phyloP scores from a whole-genome alignment of 2,329 filamentous ascomycete species.

The Monosporascus ibericus region DNA sequence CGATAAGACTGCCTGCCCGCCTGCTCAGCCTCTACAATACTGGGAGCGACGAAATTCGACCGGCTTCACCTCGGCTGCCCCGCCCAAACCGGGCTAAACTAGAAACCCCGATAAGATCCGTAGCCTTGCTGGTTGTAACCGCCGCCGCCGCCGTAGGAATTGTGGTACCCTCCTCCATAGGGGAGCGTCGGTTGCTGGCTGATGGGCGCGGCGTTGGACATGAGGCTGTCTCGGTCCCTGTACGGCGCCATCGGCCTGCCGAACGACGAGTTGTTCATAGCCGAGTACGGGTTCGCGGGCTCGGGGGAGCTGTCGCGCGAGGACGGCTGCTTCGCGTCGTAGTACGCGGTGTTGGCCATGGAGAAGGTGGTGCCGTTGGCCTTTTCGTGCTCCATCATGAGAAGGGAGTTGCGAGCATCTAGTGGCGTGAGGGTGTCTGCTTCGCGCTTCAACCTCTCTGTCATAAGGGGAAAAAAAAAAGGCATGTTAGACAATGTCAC shows the following conservation, averaged over 20 bases:
- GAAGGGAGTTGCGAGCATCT: slow-evolving; percentile 79
- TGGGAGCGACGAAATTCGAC: too few species aligned
- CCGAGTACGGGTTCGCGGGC: slow-evolving; percentile 19
- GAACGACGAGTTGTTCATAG: slow-evolving; percentile 6
- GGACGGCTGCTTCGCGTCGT: slow-evolving; percentile 23
- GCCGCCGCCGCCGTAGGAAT: slow-evolving; percentile 10
- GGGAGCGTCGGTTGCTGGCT: slow-evolving; percentile 30
- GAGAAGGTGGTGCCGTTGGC: slow-evolving; percentile 33
- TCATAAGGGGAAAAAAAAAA: slow-evolving; percentile 37
- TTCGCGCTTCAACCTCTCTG: slow-evolving; percentile 72
- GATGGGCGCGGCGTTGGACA: slow-evolving; percentile 35
- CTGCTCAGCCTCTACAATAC: too few species aligned
- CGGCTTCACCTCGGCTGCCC: too few species aligned
- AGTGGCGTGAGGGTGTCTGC: slow-evolving; percentile 79
- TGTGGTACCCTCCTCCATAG: slow-evolving; percentile 15
- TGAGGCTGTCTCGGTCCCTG: slow-evolving; percentile 32
- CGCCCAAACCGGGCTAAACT: neutral
- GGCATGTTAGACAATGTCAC: slow-evolving; percentile 2
- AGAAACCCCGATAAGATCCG: neutral
- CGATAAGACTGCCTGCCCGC: neutral
- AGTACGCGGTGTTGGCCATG: slow-evolving; percentile 31
- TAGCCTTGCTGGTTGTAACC: neutral
- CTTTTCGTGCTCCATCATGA: slow-evolving; percentile 58
- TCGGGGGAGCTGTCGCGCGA: slow-evolving; percentile 25
- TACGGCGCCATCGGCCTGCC: slow-evolving; percentile 20